Conservation (phyloP, 768 basidiomycete species). For the Boletus edulis region DNA sequence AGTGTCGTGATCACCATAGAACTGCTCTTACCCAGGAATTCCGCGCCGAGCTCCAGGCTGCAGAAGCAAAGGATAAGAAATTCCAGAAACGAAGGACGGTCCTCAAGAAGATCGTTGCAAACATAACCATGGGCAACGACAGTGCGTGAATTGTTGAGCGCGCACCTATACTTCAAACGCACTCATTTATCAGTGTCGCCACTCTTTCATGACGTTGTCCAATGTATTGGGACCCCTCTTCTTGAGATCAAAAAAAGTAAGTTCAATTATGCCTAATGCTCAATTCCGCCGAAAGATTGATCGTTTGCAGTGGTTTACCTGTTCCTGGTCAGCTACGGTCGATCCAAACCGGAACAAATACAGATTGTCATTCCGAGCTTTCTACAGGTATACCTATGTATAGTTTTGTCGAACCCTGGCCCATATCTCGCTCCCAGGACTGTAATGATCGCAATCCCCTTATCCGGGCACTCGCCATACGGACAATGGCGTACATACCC, state of each 20-base stretch:
- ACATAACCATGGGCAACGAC: conserved; percentile 99
- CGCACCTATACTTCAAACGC: conserved; percentile 13
- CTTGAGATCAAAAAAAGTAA: conserved; percentile 99
- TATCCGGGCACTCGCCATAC: conserved; percentile 93
- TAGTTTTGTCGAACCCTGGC: conserved; percentile 5
- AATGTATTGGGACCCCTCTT: conserved; percentile 91
- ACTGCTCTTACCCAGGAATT: conserved; percentile 60
- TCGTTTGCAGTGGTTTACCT: conserved; percentile 84
- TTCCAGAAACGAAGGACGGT: conserved; percentile 90
- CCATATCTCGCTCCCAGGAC: conserved; percentile 54
- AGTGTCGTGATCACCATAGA: conserved; percentile 9
- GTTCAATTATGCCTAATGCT: conserved; percentile 26
- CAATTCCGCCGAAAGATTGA: background rate
- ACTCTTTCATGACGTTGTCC: conserved; percentile 92
- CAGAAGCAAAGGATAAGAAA: conserved; percentile 96
- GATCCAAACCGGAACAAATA: conserved; percentile 91
- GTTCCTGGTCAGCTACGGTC: conserved; percentile 95
- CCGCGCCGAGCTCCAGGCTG: conserved; percentile 85
- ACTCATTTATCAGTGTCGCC: conserved; percentile 69
- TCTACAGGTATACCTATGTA: conserved; percentile 58
- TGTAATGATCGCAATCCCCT: conserved; percentile 95
- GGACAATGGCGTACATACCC: conserved; percentile 99
- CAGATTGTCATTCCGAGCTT: conserved; percentile 89
- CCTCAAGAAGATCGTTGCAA: conserved; percentile 96
- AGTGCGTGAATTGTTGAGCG: conserved; percentile 56